Evolutionary conservation across 495 filamentous ascomycete species (phyloP).

Genomic region (Durotheca rogersii): DNA sequence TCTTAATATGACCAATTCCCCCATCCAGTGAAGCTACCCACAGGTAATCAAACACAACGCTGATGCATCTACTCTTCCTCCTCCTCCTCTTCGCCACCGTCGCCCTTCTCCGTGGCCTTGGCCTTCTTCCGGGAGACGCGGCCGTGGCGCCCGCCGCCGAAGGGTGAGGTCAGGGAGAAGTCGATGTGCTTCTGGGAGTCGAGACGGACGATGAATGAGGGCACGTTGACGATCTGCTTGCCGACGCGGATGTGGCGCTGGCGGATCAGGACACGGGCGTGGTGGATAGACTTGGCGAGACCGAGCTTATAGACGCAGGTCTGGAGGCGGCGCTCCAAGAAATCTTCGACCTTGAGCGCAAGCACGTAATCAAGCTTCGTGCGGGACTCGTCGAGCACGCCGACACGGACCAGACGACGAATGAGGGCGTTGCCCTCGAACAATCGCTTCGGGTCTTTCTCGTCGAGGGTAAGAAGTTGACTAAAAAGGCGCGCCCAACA

Average conservation of each 20-base stretch:
- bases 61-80: slow-evolving; percentile 74
- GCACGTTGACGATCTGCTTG: slow-evolving; percentile 99
- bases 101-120: slow-evolving; percentile 88
- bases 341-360: slow-evolving; percentile 96
- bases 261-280: slow-evolving; percentile 98
- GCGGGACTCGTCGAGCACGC: slow-evolving; percentile 99
- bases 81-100: slow-evolving; percentile 78
- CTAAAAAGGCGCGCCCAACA: slow-evolving; percentile 44
- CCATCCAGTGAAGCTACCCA: slow-evolving; percentile 40
- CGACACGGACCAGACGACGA: slow-evolving; percentile 98
- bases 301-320: slow-evolving; percentile 99
- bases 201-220: slow-evolving; percentile 97
- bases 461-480: slow-evolving; percentile 99
- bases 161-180: slow-evolving; percentile 95
- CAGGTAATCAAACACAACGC: slow-evolving; percentile 30
- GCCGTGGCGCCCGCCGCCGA: slow-evolving; percentile 93
- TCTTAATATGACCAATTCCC: slow-evolving; percentile 43
- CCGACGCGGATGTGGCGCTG: slow-evolving; percentile 99
- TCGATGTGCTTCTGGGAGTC: slow-evolving; percentile 99
- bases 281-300: slow-evolving; percentile 99
- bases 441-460: slow-evolving; percentile 99
- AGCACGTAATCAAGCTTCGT: slow-evolving; percentile 99
- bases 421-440: slow-evolving; percentile 99
- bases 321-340: slow-evolving; percentile 98
- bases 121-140: slow-evolving; percentile 99